phyloP scores from a whole-genome alignment of 148 eudicot genomes.

The Agrostemma githago region DNA sequence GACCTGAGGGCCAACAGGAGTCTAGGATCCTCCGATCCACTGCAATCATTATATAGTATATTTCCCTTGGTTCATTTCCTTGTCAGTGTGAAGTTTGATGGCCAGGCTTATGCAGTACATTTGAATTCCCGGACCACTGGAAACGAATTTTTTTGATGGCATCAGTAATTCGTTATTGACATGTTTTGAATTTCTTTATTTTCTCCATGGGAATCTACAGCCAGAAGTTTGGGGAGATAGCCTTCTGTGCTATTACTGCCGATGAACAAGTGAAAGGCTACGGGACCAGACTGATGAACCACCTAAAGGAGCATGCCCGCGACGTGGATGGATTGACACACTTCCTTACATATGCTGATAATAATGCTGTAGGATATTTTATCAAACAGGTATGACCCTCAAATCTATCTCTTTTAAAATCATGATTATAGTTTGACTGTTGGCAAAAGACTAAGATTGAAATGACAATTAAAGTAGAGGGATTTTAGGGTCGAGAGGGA shows the following conservation, averaged over 20 bases:
- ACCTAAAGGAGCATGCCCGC: conserved; percentile 94
- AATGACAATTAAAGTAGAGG: background rate
- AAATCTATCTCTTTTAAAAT: background rate
- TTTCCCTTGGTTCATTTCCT: background rate
- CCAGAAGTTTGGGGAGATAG: conserved; percentile 98
- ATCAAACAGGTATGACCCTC: conserved; percentile 64
- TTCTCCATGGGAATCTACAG: conserved; percentile 32
- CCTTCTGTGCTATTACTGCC: conserved; percentile 91
- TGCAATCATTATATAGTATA: background rate
- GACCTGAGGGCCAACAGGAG: background rate
- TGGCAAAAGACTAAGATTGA: background rate
- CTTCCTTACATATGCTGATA: conserved; percentile 97
- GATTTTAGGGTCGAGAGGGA: background rate
- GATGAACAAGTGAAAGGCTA: conserved; percentile 99
- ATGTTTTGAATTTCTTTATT: background rate
- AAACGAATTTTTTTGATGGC: conserved; percentile 1
- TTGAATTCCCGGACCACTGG: background rate
- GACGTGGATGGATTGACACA: conserved; percentile 91
- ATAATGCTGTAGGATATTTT: conserved; percentile 98
- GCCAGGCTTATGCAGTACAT: background rate
- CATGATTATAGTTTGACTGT: background rate
- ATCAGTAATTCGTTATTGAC: background rate
- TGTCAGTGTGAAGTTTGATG: background rate
- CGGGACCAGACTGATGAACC: conserved; percentile 97
- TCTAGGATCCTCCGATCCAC: background rate